Conservation (phyloP, 1,139 yeast species). For the Taphrina deformans region DNA sequence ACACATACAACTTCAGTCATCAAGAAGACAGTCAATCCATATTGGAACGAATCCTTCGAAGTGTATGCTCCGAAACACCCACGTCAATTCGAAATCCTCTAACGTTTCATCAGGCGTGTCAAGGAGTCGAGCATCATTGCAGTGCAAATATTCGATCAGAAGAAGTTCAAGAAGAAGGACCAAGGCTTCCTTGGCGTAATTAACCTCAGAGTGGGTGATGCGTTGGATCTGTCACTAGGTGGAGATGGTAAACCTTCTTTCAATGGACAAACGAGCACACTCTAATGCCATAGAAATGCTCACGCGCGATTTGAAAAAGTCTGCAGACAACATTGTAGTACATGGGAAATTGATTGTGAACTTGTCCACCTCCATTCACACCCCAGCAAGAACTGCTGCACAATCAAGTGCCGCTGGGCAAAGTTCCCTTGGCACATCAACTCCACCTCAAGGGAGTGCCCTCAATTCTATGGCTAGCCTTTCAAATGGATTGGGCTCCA, state of each 20-base stretch:
- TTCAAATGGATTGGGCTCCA: constrained; percentile 35
- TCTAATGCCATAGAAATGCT: constrained; percentile 62
- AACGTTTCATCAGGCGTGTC: constrained; percentile 51
- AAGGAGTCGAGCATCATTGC: constrained; percentile 83
- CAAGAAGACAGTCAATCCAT: constrained; percentile 90
- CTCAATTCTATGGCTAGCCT: constrained; percentile 35
- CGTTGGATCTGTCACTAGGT: constrained; percentile 65
- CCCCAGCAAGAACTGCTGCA: constrained; percentile 34
- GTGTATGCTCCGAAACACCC: constrained; percentile 43
- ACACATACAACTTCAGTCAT: constrained; percentile 94
- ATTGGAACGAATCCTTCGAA: constrained; percentile 91
- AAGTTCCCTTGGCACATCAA: constrained; percentile 36
- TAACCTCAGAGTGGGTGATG: constrained; percentile 85
- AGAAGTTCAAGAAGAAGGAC: constrained; percentile 95
- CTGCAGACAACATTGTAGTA: constrained; percentile 87
- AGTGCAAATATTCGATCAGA: constrained; percentile 93
- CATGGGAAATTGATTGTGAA: constrained; percentile 82
- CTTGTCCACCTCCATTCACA: constrained; percentile 55
- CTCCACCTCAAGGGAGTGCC: constrained; percentile 40
- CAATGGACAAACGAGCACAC: background rate
- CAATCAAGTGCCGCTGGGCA: constrained; percentile 33
- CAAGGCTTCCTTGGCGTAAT: constrained; percentile 98
- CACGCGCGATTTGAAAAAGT: constrained; percentile 86
- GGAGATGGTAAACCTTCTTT: constrained; percentile 44
- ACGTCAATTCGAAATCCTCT: background rate